Evolutionary conservation across 2,329 filamentous ascomycete species (phyloP), one percentile per base, ranked within the genome.

Genomic region (Phaeosphaeriaceae sp.): DNA sequence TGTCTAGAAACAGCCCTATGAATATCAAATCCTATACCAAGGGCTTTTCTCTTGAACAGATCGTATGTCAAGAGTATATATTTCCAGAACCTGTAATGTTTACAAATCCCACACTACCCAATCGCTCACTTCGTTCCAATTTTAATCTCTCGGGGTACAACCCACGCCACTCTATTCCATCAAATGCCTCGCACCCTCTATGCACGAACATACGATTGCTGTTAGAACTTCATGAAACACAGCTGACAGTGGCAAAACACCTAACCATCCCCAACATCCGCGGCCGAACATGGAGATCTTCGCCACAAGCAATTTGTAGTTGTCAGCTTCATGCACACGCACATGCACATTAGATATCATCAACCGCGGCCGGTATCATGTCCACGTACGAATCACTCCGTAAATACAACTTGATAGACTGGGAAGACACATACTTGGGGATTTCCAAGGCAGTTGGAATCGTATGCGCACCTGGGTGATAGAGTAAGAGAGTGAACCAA

Each of bases 361-460:
- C 13, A n/a, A 40, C 36, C 47, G 47, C 47, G 47, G 47, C 47
- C 47, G 47, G 17, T n/a, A 41, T 26, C 17, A 23, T 23, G 16
- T 30, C 35, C 15, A 44, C 29, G 21, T 12, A 34, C 44, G 36
- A n/a, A n/a, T n/a, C n/a, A n/a, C n/a, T n/a, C n/a, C n/a, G n/a
- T n/a, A n/a, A n/a, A n/a, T n/a, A n/a, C n/a, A n/a, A n/a, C n/a
- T n/a, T n/a, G n/a, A n/a, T n/a, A n/a, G n/a, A n/a, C n/a, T n/a
- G n/a, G n/a, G n/a, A n/a, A n/a, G n/a, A n/a, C n/a, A n/a, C n/a
- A n/a, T n/a, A n/a, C n/a, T n/a, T n/a, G n/a, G n/a, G n/a, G n/a
- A 26, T 40, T 18, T 12, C 4, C 9, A 26, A 26, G 23, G 11
- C 23, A 2, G 6, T 11, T 26, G 23, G 7, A 26, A 26, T 26